phyloP scores from a whole-genome alignment of 225 moss, liverwort and hornwort genomes.

The Physcomitrellopsis africana region DNA sequence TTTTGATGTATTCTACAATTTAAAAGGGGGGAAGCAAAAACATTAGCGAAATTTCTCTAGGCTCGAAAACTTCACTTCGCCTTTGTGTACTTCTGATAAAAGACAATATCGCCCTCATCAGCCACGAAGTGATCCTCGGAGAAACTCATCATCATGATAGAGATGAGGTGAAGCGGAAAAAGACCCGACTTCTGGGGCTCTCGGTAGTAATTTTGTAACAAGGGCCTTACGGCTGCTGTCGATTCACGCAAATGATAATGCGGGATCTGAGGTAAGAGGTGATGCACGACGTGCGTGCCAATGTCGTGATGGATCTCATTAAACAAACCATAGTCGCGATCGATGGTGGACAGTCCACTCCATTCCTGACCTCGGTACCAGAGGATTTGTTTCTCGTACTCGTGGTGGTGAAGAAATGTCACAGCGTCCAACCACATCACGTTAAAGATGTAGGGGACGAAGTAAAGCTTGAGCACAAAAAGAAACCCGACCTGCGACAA shows the following conservation, averaged over 20 bases:
- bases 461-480: constrained; percentile 54
- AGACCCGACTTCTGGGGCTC: constrained; percentile 55
- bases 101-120: constrained; percentile 61
- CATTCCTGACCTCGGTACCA: constrained; percentile 83
- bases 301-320: constrained; percentile 72
- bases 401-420: constrained; percentile 80
- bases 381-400: constrained; percentile 66
- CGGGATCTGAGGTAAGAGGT: constrained; percentile 64
- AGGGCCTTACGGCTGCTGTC: constrained; percentile 59
- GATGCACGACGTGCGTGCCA: constrained; percentile 69
- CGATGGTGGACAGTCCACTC: constrained; percentile 71
- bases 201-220: constrained; percentile 55
- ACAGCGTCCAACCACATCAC: constrained; percentile 69
- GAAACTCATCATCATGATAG: constrained; percentile 46
- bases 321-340: constrained; percentile 58
- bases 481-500: constrained; percentile 31
- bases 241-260: constrained; percentile 64
- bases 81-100: constrained; percentile 33
- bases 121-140: constrained; percentile 61
- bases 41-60: too few species aligned
- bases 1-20: too few species aligned
- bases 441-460: constrained; percentile 56
- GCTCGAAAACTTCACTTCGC: too few species aligned
- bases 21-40: too few species aligned
- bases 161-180: constrained; percentile 51